Percentiles rank a stretch among this genome's conserved stretches.
These are phyloP conservation scores for Tricholoma saponaceum DNA, from an alignment of 768 basidiomycete species.

Conservation along the genomic window DNA sequence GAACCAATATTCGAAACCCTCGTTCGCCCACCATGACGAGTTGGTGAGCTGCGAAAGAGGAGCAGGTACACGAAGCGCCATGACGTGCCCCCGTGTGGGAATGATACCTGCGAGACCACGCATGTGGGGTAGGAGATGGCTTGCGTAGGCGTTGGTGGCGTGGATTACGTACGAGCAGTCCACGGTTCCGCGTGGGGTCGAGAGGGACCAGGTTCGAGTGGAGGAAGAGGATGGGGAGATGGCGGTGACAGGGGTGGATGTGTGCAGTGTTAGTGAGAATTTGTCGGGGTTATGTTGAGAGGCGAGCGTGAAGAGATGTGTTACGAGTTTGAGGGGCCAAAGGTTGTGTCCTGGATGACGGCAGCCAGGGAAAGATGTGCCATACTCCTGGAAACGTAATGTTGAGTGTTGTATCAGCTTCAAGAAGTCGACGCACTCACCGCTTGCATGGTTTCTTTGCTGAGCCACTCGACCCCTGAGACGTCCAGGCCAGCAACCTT, in stretches of 20 bases:
- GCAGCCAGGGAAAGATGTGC: constrained; percentile 49
- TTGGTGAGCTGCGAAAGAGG: constrained; percentile 35
- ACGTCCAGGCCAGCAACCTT: constrained; percentile 46
- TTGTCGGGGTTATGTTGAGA: constrained; percentile 18
- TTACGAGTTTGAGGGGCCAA: constrained; percentile 82
- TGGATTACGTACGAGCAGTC: constrained; percentile 67
- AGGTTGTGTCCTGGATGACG: constrained; percentile 57
- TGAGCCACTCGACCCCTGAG: constrained; percentile 41
- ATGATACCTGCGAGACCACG: constrained; percentile 51
- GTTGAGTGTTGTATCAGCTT: too few species aligned
- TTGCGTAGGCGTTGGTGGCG: constrained; percentile 83
- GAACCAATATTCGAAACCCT: constrained; percentile 78
- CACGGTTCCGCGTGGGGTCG: constrained; percentile 63
- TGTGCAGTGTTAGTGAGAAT: constrained; percentile 57
- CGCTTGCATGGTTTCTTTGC: constrained; percentile 39
- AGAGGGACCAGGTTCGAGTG: constrained; percentile 44
- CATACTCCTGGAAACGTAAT: constrained; percentile 29
- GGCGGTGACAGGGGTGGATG: constrained; percentile 64
- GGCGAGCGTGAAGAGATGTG: constrained; percentile 51
- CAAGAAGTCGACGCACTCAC: constrained; percentile 30
- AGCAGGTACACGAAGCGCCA: constrained; percentile 36
- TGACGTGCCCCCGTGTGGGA: constrained; percentile 71
- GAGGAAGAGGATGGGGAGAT: constrained; percentile 22
- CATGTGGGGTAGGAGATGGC: constrained; percentile 69
- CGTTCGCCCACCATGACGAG: constrained; percentile 44